A percentile compares a stretch with the other conserved stretches of the same genome.
Evolutionary conservation across 495 filamentous ascomycete species (phyloP).

Genomic region (Pseudomonodictys pantanalensis): DNA sequence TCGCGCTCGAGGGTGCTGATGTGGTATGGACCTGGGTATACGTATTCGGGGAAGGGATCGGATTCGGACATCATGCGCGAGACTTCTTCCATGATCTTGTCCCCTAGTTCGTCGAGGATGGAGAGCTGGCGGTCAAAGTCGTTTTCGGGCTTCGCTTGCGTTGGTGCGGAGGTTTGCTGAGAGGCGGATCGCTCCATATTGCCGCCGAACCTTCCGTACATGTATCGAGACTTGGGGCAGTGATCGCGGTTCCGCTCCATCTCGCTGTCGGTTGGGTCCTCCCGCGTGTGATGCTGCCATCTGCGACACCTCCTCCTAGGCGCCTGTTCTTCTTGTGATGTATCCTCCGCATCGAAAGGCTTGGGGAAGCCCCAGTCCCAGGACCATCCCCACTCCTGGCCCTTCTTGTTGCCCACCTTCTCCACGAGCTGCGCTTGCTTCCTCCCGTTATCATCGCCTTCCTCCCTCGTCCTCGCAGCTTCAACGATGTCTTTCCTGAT

Average conservation of each 20-base stretch:
- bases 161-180: too few relatives aligned
- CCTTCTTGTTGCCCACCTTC: conserved; percentile 14
- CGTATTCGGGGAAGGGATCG: too few relatives aligned
- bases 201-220: too few relatives aligned
- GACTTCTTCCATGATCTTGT: conserved; percentile 4
- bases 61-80: not conserved
- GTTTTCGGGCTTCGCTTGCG: not conserved
- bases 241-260: not conserved
- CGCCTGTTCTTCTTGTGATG: not conserved
- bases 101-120: conserved; percentile 15
- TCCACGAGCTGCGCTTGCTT: conserved; percentile 17
- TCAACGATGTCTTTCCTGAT: conserved; percentile 2
- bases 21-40: too few relatives aligned
- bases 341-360: conserved; percentile 3
- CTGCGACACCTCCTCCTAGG: not conserved
- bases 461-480: not conserved
- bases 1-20: conserved; percentile 15
- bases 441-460: not conserved
- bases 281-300: not conserved
- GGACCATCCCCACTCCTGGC: conserved; percentile 23
- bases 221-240: too few relatives aligned
- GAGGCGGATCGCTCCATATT: too few relatives aligned
- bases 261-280: not conserved
- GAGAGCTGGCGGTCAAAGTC: not conserved
- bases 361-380: conserved; percentile 26